Conservation (phyloP, 306 rosid genomes). For the Elaeagnus macrophylla region DNA sequence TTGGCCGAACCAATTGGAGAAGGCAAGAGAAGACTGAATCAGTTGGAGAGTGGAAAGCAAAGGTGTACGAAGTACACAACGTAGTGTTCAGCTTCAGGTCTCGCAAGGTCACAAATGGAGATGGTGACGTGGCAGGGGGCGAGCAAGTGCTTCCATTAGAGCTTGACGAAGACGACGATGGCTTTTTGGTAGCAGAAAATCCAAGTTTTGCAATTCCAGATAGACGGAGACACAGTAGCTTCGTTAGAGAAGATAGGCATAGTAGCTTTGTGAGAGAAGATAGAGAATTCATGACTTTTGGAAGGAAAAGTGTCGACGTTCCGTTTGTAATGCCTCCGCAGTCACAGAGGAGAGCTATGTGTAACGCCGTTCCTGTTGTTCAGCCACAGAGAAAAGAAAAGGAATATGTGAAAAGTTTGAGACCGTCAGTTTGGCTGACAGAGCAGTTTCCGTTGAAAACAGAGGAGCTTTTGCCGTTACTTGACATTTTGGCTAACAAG, state of each 20-base stretch:
- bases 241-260: slow-evolving; percentile 68
- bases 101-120: slow-evolving; percentile 44
- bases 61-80: slow-evolving; percentile 73
- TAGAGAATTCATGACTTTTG: slow-evolving; percentile 60
- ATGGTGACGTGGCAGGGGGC: slow-evolving; percentile 56
- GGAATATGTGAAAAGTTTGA: slow-evolving; percentile 62
- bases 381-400: slow-evolving; percentile 63
- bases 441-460: slow-evolving; percentile 89
- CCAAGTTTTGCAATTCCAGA: slow-evolving; percentile 56
- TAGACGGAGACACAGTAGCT: slow-evolving; percentile 78
- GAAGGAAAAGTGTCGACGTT: slow-evolving; percentile 77
- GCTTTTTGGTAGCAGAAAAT: slow-evolving; percentile 78
- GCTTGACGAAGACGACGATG: slow-evolving; percentile 92
- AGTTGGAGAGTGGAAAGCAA: slow-evolving; percentile 87
- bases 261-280: slow-evolving; percentile 78
- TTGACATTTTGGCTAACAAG: slow-evolving; percentile 81
- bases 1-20: slow-evolving; percentile 86
- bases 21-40: slow-evolving; percentile 84
- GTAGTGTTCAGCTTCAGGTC: slow-evolving; percentile 86
- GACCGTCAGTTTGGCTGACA: slow-evolving; percentile 91
- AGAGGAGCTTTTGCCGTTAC: slow-evolving; percentile 84
- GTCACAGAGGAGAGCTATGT: slow-evolving; percentile 19
- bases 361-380: slow-evolving; percentile 10
- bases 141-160: slow-evolving; percentile 76
- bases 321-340: slow-evolving; percentile 31